These are phyloP conservation scores for Sordariomycetes sp. DNA, from an alignment of 2,329 filamentous ascomycete genomes.

Conservation along the genomic window DNA sequence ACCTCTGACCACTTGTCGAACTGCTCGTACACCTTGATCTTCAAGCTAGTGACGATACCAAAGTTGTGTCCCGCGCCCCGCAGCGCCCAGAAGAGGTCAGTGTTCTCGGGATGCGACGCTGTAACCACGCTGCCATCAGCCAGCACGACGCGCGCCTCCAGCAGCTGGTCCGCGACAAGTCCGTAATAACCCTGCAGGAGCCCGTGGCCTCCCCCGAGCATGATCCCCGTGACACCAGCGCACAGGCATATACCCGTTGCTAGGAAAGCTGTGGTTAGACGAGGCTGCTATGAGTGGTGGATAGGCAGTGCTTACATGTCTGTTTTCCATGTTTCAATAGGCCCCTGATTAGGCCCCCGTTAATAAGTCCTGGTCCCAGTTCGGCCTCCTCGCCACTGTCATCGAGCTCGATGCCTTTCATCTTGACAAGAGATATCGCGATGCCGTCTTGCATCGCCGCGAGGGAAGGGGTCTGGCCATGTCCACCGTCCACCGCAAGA, in stretches of 20 bases:
- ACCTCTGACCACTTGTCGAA: neutral
- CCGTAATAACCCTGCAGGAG: slow-evolving; percentile 13
- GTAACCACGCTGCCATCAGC: slow-evolving; percentile 27
- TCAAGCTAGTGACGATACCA: neutral
- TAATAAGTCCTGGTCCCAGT: neutral
- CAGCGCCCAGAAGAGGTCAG: slow-evolving; percentile 45
- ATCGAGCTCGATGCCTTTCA: neutral
- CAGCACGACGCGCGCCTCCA: slow-evolving; percentile 33
- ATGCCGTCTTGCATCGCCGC: neutral
- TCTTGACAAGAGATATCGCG: neutral
- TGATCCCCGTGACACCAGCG: neutral
- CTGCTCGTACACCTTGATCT: neutral
- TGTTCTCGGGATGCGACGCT: slow-evolving; percentile 28
- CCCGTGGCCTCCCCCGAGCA: neutral
- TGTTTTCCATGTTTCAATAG: neutral
- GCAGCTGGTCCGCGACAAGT: slow-evolving; percentile 34
- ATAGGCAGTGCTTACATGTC: neutral
- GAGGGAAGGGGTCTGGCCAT: neutral
- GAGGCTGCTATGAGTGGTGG: neutral
- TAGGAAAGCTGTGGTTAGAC: neutral
- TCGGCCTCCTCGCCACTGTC: neutral
- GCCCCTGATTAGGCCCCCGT: neutral
- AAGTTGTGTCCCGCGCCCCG: slow-evolving; percentile 28
- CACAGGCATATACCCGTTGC: neutral
- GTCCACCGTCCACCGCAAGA: neutral